These are phyloP conservation scores for Trichoderma sp. DNA, from an alignment of 2,329 filamentous ascomycete genomes.

Conservation along the genomic window DNA sequence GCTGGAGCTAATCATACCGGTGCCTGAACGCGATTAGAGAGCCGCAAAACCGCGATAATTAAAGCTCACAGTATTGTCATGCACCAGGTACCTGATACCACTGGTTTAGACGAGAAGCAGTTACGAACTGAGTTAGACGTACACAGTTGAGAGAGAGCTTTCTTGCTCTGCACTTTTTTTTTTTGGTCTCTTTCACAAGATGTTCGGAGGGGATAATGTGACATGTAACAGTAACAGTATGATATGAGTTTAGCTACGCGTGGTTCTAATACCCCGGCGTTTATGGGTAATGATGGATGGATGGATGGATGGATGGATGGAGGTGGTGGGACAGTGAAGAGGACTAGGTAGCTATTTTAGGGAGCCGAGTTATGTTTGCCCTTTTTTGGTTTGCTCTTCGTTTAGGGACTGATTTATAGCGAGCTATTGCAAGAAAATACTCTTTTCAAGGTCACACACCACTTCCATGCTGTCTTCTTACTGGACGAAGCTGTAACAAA, in stretches of 20 bases:
- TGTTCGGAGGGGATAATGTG: not conserved
- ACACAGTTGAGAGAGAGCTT: not conserved
- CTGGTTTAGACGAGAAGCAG: not conserved
- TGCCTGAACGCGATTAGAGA: constrained; percentile 30
- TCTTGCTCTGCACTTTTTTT: not conserved
- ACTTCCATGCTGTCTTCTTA: not conserved
- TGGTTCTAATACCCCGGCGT: constrained; percentile 27
- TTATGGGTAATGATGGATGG: constrained; percentile 22
- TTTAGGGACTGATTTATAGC: constrained; percentile 11
- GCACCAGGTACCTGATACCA: not conserved
- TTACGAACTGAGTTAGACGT: not conserved
- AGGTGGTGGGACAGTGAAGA: not conserved
- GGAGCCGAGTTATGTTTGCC: not conserved
- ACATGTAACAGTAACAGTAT: constrained; percentile 16
- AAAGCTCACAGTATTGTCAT: not conserved
- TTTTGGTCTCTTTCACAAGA: not conserved
- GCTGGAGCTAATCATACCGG: constrained; percentile 41
- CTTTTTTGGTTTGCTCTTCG: not conserved
- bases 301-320: too few species aligned
- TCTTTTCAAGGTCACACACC: not conserved
- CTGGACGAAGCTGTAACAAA: not conserved
- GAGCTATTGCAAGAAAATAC: not conserved
- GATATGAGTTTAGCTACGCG: constrained; percentile 15
- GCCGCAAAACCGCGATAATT: not conserved
- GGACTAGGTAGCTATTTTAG: not conserved